Base-by-base conservation (phyloP, 140 eudicot genomes). In the Erigeron philadelphicus region DNA sequence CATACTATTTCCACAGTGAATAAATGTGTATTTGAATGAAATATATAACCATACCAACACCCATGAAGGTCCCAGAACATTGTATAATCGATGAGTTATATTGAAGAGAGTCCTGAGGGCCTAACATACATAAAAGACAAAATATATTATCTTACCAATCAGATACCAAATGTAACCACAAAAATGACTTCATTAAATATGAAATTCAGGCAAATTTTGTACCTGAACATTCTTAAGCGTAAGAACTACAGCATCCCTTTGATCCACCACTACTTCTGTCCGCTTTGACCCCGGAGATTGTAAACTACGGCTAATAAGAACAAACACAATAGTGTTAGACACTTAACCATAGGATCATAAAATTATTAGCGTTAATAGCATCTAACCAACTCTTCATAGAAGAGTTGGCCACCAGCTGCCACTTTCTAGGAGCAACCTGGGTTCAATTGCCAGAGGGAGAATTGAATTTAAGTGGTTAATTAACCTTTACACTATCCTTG, bases 91-190 rank as follows among this genome's bases (percentile, higher is more conserved):
- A 81, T 93, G 96, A 73, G 99, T 86, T 61, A 93, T 83, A 76
- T 93, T 93, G 87, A 93, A 93, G 75, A 93, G 99, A 76, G 99
- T 93, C 82, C 99, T 87, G 74, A 93, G 82, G 63, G 99, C 99
- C 99, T 93, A 79, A 73, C 54, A 73, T 76, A 72, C 71, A 81
- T 43, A 67, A 80, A 62, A 21, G 67, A 52, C 74, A 52, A 80
- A 50, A 49, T 19, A 66, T 25, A 70, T 35, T 56, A 73, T 35
- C 49, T 57, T 48, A 76, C 63, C 8, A 48, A 63, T 61, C 72
- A 55, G 56, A 76, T 56, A 40, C 44, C 50, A n/a, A 40, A 69
- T 68, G 35, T 64, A 19, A 43, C 69, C 31, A 67, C 11, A 70
- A 43, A 66, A 25, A 43, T 7, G 48, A 50, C 43, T 68, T 53